Conservation (phyloP, 371 early-diverging fungal species). For the Dichotomocladium elegans region DNA sequence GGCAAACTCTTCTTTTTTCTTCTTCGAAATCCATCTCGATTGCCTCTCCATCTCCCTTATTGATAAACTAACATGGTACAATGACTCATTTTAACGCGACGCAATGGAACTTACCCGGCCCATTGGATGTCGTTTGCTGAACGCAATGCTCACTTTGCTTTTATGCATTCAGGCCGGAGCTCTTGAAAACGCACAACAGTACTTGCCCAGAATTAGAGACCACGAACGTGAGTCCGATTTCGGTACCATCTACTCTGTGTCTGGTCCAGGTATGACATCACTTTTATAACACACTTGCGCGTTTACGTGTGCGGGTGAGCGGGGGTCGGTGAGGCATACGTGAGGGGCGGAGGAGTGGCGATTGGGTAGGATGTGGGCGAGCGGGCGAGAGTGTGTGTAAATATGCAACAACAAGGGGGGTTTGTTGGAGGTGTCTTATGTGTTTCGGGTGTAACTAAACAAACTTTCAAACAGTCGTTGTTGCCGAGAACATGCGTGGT, state of each 20-base stretch:
- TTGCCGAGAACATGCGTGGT: constrained; percentile 98
- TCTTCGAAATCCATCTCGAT: too few species aligned
- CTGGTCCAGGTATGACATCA: constrained; percentile 89
- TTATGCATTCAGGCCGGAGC: constrained; percentile 67
- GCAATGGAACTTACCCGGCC: too few species aligned
- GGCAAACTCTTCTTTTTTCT: too few species aligned
- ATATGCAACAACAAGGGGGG: not conserved
- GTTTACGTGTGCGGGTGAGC: not conserved
- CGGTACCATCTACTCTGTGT: constrained; percentile 96
- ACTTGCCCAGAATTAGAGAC: constrained; percentile 82
- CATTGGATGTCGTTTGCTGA: too few species aligned
- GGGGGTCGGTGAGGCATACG: too few species aligned
- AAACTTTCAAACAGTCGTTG: constrained; percentile 71
- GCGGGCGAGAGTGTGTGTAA: too few species aligned
- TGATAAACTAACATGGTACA: too few species aligned
- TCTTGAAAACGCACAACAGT: constrained; percentile 75
- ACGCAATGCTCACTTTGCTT: too few species aligned
- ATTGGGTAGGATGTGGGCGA: too few species aligned
- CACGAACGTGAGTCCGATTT: constrained; percentile 83
- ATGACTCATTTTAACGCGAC: too few species aligned
- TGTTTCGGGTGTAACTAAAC: not conserved
- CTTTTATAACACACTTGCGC: not conserved
- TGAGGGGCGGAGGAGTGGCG: too few species aligned
- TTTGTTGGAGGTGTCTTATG: not conserved
- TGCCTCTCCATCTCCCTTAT: too few species aligned